Percentiles rank a stretch among this genome's conserved stretches.
Evolutionary conservation across 495 filamentous ascomycete genomes (phyloP).

Genomic region (Tuber umbilicatum): DNA sequence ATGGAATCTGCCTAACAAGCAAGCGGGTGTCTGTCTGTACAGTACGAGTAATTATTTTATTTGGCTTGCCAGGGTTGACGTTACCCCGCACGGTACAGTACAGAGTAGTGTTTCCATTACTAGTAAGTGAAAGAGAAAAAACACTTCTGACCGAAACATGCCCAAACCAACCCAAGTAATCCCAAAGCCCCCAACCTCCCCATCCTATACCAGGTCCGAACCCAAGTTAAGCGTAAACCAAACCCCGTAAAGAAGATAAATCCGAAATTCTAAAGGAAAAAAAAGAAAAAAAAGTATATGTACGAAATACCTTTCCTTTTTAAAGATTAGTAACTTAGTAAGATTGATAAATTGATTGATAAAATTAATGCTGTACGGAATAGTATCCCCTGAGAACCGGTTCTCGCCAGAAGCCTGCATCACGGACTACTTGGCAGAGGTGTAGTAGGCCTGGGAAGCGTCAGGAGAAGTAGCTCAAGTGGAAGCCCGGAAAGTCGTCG

Average conservation of each 20-base stretch:
- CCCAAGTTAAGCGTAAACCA: background rate
- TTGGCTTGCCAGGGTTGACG: no score
- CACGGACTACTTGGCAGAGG: conserved; percentile 29
- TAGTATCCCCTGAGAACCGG: conserved; percentile 26
- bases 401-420: conserved; percentile 35
- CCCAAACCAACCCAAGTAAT: background rate
- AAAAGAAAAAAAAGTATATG: conserved; percentile 26
- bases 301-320: conserved; percentile 9
- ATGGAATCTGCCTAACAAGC: no score
- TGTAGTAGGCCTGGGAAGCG: conserved; percentile 73
- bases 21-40: no score
- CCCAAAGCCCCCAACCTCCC: conserved; percentile 18
- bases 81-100: no score
- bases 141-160: no score
- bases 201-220: background rate
- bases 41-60: no score
- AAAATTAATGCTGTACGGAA: background rate
- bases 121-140: conserved; percentile 14
- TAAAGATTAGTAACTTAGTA: background rate
- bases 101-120: no score
- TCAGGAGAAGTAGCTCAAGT: conserved; percentile 75
- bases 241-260: conserved; percentile 1
- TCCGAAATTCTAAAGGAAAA: conserved; percentile 7
- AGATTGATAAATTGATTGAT: background rate
- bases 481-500: conserved; percentile 73